phyloP scores from a whole-genome alignment of 2,329 filamentous ascomycete genomes.

The Fusarium nanum region DNA sequence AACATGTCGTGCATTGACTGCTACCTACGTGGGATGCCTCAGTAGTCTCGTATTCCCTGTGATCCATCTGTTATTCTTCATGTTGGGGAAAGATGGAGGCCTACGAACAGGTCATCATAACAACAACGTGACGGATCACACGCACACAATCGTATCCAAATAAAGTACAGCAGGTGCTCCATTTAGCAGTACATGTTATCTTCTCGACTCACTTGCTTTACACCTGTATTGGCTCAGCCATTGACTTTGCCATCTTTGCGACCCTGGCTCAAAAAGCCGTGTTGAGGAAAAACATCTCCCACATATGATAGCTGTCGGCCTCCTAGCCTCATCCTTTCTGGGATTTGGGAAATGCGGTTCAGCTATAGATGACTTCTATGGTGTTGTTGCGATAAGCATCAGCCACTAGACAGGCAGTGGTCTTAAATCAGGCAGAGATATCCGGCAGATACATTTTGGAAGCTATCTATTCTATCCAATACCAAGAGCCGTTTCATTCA shows the following conservation, averaged over 20 bases:
- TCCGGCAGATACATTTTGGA: no score
- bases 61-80: not conserved
- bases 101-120: constrained; percentile 16
- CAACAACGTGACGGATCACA: constrained; percentile 20
- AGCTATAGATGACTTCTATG: not conserved
- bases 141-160: constrained; percentile 31
- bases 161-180: constrained; percentile 11
- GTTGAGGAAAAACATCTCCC: not conserved
- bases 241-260: not conserved
- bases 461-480: not conserved
- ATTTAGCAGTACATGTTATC: not conserved
- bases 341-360: not conserved
- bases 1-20: constrained; percentile 10
- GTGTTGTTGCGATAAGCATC: not conserved
- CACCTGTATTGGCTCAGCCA: not conserved
- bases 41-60: constrained; percentile 10
- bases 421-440: not conserved
- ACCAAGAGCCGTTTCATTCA: not conserved
- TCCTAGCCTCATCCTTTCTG: not conserved
- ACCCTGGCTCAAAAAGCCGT: not conserved
- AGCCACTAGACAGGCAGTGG: not conserved
- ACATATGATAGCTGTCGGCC: not conserved
- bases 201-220: not conserved
- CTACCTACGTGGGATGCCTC: constrained; percentile 1
- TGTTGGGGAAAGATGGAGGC: constrained; percentile 3